A percentile compares a stretch with the other conserved stretches of the same genome.
These are phyloP conservation scores for Leccinum subrobustum DNA, from an alignment of 1,284 basidiomycete species.

Conservation along the genomic window DNA sequence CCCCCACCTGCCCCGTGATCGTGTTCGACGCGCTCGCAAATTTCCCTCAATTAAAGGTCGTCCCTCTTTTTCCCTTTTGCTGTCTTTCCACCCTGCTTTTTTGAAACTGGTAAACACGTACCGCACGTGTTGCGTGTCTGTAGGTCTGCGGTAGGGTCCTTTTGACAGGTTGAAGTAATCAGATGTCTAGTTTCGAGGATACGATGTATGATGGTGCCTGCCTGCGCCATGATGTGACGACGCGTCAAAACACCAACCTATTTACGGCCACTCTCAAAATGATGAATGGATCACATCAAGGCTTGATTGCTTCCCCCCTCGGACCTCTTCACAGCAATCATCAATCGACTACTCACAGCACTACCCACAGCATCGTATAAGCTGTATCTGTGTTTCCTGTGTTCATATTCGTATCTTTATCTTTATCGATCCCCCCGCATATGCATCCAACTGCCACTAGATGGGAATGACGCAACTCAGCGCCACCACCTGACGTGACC, in stretches of 20 bases:
- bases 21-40: background rate
- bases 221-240: background rate
- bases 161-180: background rate
- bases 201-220: background rate
- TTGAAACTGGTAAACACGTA: background rate
- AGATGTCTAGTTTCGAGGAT: background rate
- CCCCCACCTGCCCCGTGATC: background rate
- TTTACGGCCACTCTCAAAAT: background rate
- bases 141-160: background rate
- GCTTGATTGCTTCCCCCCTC: background rate
- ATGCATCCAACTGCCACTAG: background rate
- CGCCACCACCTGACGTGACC: background rate
- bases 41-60: conserved; percentile 3
- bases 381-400: background rate
- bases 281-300: background rate
- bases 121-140: background rate
- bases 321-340: background rate
- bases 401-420: background rate
- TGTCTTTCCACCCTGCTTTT: background rate
- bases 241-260: background rate
- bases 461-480: background rate
- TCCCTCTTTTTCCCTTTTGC: background rate
- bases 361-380: background rate
- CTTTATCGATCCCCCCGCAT: background rate
- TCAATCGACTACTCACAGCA: background rate